A percentile compares a stretch with the other conserved stretches of the same genome.
phyloP scores from a whole-genome alignment of 768 basidiomycete genomes.

The Rhizopogon vesiculosus region DNA sequence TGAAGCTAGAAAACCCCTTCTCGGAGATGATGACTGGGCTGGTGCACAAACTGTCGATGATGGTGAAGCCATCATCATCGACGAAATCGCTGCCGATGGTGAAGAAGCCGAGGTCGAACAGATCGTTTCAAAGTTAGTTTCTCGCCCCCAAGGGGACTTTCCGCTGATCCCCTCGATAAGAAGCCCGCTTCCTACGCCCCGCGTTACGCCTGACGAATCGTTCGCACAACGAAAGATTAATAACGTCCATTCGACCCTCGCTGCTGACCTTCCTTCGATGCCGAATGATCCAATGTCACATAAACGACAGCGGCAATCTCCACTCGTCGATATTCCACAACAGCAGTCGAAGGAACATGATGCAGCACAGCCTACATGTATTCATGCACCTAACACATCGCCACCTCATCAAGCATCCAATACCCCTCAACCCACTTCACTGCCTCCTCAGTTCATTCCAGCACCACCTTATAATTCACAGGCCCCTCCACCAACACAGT shows the following conservation, averaged over 20 bases:
- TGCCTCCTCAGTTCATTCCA: slow-evolving; percentile 9
- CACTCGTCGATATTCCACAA: background rate
- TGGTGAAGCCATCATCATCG: slow-evolving; percentile 27
- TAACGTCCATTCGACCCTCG: slow-evolving; percentile 1
- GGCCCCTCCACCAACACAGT: slow-evolving; percentile 9
- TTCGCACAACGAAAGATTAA: slow-evolving; percentile 8
- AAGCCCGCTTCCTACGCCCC: slow-evolving; percentile 60
- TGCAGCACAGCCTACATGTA: background rate
- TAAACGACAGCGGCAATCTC: background rate
- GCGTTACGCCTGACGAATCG: slow-evolving; percentile 45
- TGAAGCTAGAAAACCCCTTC: slow-evolving; percentile 37
- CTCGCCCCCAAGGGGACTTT: slow-evolving; percentile 5
- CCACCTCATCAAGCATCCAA: background rate
- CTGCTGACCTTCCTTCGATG: background rate
- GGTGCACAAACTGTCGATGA: slow-evolving; percentile 31
- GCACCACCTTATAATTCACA: slow-evolving; percentile 9
- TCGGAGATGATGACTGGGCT: slow-evolving; percentile 50
- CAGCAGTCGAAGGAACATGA: background rate
- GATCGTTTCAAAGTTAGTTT: slow-evolving; percentile 40
- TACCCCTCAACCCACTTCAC: slow-evolving; percentile 3
- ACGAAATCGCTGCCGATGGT: slow-evolving; percentile 28
- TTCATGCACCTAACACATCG: slow-evolving; percentile 4
- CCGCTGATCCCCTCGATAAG: slow-evolving; percentile 30
- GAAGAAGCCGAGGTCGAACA: slow-evolving; percentile 36
- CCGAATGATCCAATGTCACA: background rate